Percentiles rank a stretch among this genome's conserved stretches.
Evolutionary conservation across 805 yeast species (phyloP).

Genomic region (Lachancea nothofagi): DNA sequence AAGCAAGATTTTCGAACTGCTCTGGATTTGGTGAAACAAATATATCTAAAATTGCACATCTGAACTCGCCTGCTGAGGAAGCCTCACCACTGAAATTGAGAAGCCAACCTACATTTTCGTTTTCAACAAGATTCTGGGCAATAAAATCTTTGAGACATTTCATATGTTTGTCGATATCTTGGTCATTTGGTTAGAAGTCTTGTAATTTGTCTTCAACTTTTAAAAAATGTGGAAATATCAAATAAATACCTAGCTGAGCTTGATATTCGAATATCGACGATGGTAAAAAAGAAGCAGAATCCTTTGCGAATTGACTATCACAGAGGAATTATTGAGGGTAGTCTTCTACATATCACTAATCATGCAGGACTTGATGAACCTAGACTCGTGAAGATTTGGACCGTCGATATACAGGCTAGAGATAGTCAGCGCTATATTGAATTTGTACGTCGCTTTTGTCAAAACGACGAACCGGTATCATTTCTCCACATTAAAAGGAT

Average conservation of each 20-base stretch:
- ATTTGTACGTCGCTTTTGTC: constrained; percentile 18
- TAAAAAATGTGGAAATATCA: not conserved
- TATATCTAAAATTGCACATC: not conserved
- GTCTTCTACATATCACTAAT: constrained; percentile 42
- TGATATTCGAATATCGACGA: constrained; percentile 10
- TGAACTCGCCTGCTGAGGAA: constrained; percentile 1
- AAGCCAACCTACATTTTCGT: constrained; percentile 4
- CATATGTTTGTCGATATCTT: constrained; percentile 2
- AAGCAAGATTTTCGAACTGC: constrained; percentile 8
- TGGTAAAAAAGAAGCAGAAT: constrained; percentile 36
- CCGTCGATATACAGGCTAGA: constrained; percentile 40
- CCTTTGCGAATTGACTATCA: constrained; percentile 40
- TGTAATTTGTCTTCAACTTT: not conserved
- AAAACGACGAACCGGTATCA: constrained; percentile 26
- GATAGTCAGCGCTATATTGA: constrained; percentile 28
- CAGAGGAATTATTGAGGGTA: constrained; percentile 40
- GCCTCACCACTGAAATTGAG: constrained; percentile 4
- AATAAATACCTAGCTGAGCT: not conserved
- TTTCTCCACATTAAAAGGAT: constrained; percentile 49
- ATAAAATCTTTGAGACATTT: constrained; percentile 5
- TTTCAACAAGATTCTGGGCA: constrained; percentile 7
- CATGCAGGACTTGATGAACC: constrained; percentile 20
- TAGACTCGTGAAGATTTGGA: constrained; percentile 39
- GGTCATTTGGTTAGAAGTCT: not conserved
- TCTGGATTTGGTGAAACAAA: constrained; percentile 12